phyloP scores from a whole-genome alignment of 352 stramenopile genomes.

The Phytophthora melonis region DNA sequence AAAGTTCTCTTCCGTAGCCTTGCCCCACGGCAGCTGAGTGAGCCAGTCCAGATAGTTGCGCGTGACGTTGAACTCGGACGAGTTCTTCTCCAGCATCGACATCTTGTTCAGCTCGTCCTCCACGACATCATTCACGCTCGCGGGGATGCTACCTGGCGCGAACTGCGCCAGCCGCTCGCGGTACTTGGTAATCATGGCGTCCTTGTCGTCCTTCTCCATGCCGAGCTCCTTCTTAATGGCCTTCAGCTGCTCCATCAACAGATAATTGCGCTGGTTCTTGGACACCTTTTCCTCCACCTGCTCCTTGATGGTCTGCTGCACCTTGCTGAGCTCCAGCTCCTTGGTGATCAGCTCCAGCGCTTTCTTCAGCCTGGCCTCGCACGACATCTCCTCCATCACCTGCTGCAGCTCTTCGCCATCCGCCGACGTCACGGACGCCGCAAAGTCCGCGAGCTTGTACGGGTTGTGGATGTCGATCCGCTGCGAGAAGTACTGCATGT shows the following conservation, averaged over 20 bases:
- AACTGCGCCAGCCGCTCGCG: conserved; percentile 86
- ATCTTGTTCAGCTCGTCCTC: conserved; percentile 99
- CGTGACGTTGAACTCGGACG: conserved; percentile 98
- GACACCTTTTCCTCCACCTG: conserved; percentile 93
- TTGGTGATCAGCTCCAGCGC: conserved; percentile 97
- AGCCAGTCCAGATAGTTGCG: conserved; percentile 99
- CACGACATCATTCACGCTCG: conserved; percentile 93
- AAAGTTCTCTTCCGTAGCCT: conserved; percentile 96
- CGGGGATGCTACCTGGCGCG: conserved; percentile 68
- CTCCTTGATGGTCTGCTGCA: conserved; percentile 98
- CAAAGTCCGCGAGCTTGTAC: conserved; percentile 99
- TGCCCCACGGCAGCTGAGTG: conserved; percentile 97
- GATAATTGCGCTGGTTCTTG: conserved; percentile 98
- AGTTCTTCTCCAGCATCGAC: conserved; percentile 98
- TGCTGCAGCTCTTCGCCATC: conserved; percentile 94
- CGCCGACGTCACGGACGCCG: conserved; percentile 94
- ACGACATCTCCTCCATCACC: conserved; percentile 96
- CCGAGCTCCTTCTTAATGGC: conserved; percentile 99
- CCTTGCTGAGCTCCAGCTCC: conserved; percentile 95
- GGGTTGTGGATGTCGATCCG: conserved; percentile 96
- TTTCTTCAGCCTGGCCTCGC: conserved; percentile 95
- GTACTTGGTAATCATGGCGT: conserved; percentile 97
- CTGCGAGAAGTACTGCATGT: conserved; percentile 98
- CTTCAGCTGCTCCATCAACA: conserved; percentile 99
- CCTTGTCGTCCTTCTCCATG: conserved; percentile 99